Percentiles rank a stretch among this genome's conserved stretches.
phyloP scores from a whole-genome alignment of 306 rosid species.

The Vachellia pachyceras region DNA sequence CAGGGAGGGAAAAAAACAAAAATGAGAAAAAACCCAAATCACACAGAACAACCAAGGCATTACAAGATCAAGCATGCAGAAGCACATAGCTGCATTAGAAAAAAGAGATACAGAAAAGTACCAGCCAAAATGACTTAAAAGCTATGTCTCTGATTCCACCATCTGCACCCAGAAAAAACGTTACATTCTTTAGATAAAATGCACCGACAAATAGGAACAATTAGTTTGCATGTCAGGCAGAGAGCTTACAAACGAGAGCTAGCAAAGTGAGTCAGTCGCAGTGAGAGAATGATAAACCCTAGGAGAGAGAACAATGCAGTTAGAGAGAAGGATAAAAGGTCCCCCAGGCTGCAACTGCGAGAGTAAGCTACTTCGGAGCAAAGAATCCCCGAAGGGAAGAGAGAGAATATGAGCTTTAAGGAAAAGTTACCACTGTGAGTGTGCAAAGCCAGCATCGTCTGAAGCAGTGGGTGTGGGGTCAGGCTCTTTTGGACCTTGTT shows the following conservation, averaged over 20 bases:
- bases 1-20: background rate
- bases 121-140: conserved; percentile 30
- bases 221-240: background rate
- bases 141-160: conserved; percentile 25
- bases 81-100: background rate
- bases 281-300: conserved; percentile 55
- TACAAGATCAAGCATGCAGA: background rate
- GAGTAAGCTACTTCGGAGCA: conserved; percentile 56
- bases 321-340: conserved; percentile 15
- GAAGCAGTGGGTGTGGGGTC: conserved; percentile 37
- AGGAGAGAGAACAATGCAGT: conserved; percentile 34
- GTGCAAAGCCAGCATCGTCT: background rate
- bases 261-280: background rate
- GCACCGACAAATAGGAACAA: background rate
- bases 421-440: conserved; percentile 12
- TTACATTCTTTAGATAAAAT: background rate
- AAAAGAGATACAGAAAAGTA: background rate
- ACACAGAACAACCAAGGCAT: background rate
- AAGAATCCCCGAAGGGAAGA: conserved; percentile 18
- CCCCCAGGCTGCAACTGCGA: conserved; percentile 35
- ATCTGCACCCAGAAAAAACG: conserved; percentile 18
- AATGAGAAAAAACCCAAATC: background rate
- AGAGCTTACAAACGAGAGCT: conserved; percentile 28
- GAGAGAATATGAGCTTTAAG: background rate
- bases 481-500: background rate